A percentile compares a stretch with the other conserved stretches of the same genome.
Evolutionary conservation across 2,329 filamentous ascomycete species (phyloP).

Genomic region (Paecilomyces variotii): DNA sequence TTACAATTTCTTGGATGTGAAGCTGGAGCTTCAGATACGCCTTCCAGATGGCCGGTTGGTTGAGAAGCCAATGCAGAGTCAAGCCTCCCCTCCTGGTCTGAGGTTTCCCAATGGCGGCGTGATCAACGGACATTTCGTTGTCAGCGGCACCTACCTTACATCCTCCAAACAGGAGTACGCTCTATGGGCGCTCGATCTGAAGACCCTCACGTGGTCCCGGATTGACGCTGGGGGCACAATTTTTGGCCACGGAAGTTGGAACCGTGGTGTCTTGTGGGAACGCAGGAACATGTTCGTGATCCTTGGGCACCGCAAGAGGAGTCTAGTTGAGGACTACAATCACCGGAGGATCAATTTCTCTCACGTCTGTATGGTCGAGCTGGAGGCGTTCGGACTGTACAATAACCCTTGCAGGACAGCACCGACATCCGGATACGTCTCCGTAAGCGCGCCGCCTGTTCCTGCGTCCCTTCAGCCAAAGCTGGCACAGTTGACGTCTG

Average conservation of each 20-base stretch:
- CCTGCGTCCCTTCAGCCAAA: constrained; percentile 45
- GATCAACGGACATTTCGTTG: constrained; percentile 92
- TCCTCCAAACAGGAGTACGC: constrained; percentile 98
- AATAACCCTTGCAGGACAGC: constrained; percentile 79
- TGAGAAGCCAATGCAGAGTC: constrained; percentile 76
- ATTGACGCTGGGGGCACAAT: constrained; percentile 93
- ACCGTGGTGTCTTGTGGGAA: constrained; percentile 87
- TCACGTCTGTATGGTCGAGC: constrained; percentile 91
- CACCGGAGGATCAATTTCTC: constrained; percentile 96
- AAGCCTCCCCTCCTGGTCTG: constrained; percentile 81
- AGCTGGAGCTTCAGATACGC: constrained; percentile 85
- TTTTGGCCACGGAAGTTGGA: constrained; percentile 97
- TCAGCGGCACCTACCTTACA: constrained; percentile 93
- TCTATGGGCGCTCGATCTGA: constrained; percentile 86
- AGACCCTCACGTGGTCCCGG: constrained; percentile 83
- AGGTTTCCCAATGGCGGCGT: constrained; percentile 94
- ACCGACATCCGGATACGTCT: constrained; percentile 76
- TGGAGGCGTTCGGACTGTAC: constrained; percentile 95
- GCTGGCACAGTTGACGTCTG: constrained; percentile 51
- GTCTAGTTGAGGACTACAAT: constrained; percentile 95
- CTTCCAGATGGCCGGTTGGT: constrained; percentile 72
- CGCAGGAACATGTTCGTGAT: constrained; percentile 93
- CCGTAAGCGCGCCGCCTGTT: constrained; percentile 66
- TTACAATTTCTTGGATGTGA: constrained; percentile 97
- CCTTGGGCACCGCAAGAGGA: constrained; percentile 85